Base-by-base conservation (phyloP, 192 early-diverging fungal genomes). In the Backusella circina region DNA sequence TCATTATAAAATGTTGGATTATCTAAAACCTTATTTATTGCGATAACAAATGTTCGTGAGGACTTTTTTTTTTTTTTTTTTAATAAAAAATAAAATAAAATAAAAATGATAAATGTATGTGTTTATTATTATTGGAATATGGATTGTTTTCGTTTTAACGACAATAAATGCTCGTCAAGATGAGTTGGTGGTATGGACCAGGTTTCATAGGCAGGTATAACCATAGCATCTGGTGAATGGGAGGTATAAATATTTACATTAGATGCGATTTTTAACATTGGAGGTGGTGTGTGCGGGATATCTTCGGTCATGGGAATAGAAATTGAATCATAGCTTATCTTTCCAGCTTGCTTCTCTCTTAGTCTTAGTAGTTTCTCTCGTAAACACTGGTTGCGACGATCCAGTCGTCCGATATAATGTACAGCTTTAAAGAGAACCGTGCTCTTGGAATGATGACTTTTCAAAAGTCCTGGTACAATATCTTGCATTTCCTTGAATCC, bases 401-500 rank as follows among this genome's bases (percentile, higher is more conserved):
- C 91, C 12, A 92, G 84, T 23, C 87, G 75, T 37, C 82, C 76
- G 51, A 91, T 92, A 71, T 87, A 90, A 33, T 89, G 89, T 8
- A 91, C 89, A 21, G 91, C 84, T 64, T 90, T 90, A 75, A 86
- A 87, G 18, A 92, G 75, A 65, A 92, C 87, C 1, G 89, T 87
- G 41, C 85, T 87, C 75, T 92, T 92, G 30, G 88, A 89, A 80
- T 85, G 87, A 61, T 88, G 88, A 35, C 86, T 86, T 50, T 82
- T 92, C 32, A 97, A 83, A 50, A 97, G 84, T 2, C 88, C 90
- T 9, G 95, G 95, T 36, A 97, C 91, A 33, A 95, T 88, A 54
- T 93, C 92, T n/a, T 92, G 91, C 77, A 98, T 90, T 76, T 95
- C 91, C 77, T 95, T 93, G 85, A 96, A 96, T 54, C 96, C 96